These are phyloP conservation scores for Fraxinus platypoda DNA, from an alignment of 305 asterid genomes.

Conservation along the genomic window DNA sequence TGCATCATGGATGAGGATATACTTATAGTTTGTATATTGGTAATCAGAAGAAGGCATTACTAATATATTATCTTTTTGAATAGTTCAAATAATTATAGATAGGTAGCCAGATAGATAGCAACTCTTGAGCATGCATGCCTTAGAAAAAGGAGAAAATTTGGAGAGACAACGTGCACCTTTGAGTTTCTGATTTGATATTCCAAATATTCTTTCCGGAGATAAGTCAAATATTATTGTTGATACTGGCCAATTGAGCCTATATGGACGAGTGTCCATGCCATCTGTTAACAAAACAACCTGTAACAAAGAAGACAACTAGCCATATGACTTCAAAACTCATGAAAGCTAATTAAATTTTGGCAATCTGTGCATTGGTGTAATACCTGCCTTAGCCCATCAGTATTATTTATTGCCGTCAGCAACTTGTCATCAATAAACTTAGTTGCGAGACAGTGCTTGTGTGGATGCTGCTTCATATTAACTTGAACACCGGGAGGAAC, in stretches of 20 bases:
- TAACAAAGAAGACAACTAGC: constrained; percentile 32
- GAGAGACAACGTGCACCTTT: constrained; percentile 32
- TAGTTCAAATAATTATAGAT: background rate
- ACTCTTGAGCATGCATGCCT: background rate
- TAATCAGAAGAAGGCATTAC: background rate
- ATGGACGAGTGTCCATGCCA: constrained; percentile 93
- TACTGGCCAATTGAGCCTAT: constrained; percentile 77
- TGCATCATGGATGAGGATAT: background rate
- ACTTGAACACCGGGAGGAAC: constrained; percentile 36
- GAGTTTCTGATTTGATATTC: constrained; percentile 51
- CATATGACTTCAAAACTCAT: constrained; percentile 16
- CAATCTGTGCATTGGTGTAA: background rate
- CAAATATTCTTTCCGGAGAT: constrained; percentile 58
- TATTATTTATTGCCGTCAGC: constrained; percentile 37
- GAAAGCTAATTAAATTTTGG: background rate
- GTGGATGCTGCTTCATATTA: constrained; percentile 35
- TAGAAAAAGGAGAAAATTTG: background rate
- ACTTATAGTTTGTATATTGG: background rate
- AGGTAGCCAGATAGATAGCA: background rate
- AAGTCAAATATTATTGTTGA: constrained; percentile 64
- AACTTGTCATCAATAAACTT: constrained; percentile 76
- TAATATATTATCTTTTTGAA: background rate
- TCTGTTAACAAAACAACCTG: constrained; percentile 84
- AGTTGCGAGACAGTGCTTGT: constrained; percentile 72
- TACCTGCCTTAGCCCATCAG: constrained; percentile 79